phyloP scores from a whole-genome alignment of 2,329 filamentous ascomycete genomes.

The Harringtonia aguacate region DNA sequence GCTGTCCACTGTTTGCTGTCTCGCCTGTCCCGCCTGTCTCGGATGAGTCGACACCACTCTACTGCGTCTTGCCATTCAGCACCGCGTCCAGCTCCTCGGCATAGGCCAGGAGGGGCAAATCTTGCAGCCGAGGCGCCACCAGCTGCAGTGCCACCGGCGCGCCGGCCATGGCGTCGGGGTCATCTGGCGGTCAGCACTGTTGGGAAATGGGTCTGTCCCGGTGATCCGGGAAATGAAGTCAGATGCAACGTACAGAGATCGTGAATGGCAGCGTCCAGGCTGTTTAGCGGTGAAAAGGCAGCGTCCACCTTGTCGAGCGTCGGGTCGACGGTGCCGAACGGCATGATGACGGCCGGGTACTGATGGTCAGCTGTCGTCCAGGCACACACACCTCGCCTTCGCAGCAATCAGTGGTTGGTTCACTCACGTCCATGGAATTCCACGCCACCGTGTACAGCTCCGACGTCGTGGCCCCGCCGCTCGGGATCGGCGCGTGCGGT shows the following conservation, averaged over 20 bases:
- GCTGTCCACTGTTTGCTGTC: too few relatives aligned
- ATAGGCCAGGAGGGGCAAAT: slow-evolving; percentile 1
- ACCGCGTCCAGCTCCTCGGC: slow-evolving; percentile 1
- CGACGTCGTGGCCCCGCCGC: slow-evolving; percentile 1
- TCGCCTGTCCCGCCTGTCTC: too few relatives aligned
- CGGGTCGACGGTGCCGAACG: slow-evolving; percentile 8
- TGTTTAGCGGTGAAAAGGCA: slow-evolving; percentile 3
- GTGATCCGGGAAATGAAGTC: neutral
- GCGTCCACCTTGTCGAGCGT: slow-evolving; percentile 1
- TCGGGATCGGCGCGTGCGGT: slow-evolving; percentile 8
- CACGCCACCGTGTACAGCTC: slow-evolving; percentile 11
- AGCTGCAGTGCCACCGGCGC: slow-evolving; percentile 8
- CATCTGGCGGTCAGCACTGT: slow-evolving; percentile 2
- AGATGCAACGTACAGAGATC: slow-evolving; percentile 5
- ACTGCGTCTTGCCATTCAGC: too few relatives aligned
- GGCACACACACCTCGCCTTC: too few relatives aligned
- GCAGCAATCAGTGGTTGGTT: too few relatives aligned
- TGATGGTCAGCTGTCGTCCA: neutral
- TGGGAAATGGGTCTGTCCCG: neutral
- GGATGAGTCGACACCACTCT: too few relatives aligned
- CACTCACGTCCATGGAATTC: slow-evolving; percentile 11
- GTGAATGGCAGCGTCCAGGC: slow-evolving; percentile 8
- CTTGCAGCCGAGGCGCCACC: slow-evolving; percentile 6
- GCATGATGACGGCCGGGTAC: slow-evolving; percentile 10
- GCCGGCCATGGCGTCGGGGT: slow-evolving; percentile 6